Evolutionary conservation across 805 yeast genomes (phyloP).

Genomic region (Yarrowia divulgata): DNA sequence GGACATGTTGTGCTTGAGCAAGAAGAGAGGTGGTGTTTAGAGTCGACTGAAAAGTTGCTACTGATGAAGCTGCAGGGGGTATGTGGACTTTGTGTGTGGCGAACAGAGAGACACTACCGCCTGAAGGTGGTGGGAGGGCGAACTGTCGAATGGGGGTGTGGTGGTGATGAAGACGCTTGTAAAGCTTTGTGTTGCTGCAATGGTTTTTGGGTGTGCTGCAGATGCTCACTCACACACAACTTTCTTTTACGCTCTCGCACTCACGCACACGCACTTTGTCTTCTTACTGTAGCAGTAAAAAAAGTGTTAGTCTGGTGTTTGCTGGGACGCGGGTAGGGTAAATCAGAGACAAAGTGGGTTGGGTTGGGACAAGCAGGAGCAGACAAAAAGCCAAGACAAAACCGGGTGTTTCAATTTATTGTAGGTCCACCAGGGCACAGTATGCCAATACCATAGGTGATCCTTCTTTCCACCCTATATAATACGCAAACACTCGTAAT

Average conservation of each 20-base stretch:
- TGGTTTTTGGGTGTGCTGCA: constrained; percentile 21
- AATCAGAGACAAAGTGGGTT: not conserved
- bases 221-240: constrained; percentile 6
- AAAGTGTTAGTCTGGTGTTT: not conserved
- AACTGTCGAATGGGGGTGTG: not conserved
- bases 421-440: too few relatives aligned
- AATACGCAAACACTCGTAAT: too few relatives aligned
- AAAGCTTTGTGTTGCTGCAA: constrained; percentile 26
- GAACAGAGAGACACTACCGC: constrained; percentile 1
- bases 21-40: not conserved
- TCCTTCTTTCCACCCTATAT: too few relatives aligned
- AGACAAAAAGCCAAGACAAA: not conserved
- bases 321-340: constrained; percentile 35
- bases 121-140: not conserved
- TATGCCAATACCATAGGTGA: too few relatives aligned
- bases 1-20: constrained; percentile 4
- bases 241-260: not conserved
- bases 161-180: constrained; percentile 9
- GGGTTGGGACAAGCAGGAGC: not conserved
- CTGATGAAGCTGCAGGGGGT: not conserved
- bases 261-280: constrained; percentile 1
- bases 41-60: not conserved
- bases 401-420: too few relatives aligned
- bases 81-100: not conserved
- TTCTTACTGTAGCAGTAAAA: not conserved